These are phyloP conservation scores for Scedosporium boydii DNA, from an alignment of 2,329 filamentous ascomycete species.

Conservation along the genomic window DNA sequence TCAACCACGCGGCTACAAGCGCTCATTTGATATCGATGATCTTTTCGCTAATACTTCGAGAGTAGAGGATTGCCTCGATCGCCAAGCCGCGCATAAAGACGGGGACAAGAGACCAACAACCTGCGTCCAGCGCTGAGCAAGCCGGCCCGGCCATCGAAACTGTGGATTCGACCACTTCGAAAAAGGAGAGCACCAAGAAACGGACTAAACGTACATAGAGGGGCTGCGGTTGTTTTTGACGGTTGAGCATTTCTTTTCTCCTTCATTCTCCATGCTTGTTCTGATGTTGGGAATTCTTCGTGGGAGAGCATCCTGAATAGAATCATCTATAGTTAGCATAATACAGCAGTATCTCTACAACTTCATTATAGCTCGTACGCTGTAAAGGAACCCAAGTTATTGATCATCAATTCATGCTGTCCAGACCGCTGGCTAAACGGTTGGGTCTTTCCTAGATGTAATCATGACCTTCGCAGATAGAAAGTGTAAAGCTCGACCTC, in stretches of 20 bases:
- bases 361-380: neutral
- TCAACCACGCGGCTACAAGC: neutral
- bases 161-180: neutral
- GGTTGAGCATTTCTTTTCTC: too few relatives aligned
- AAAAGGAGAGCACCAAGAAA: neutral
- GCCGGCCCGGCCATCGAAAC: neutral
- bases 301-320: neutral
- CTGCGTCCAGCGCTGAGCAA: neutral
- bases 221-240: neutral
- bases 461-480: neutral
- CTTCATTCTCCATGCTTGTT: too few relatives aligned
- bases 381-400: neutral
- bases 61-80: neutral
- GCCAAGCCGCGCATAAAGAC: too few relatives aligned
- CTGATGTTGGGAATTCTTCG: neutral
- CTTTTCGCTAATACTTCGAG: neutral
- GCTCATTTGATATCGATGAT: neutral
- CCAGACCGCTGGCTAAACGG: neutral
- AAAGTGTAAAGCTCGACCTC: too few relatives aligned
- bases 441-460: neutral
- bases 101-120: neutral
- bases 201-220: neutral
- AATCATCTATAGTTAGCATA: neutral
- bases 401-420: neutral
- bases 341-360: neutral